phyloP scores from a whole-genome alignment of 768 basidiomycete genomes.

The Candolleomyces aberdarensis region DNA sequence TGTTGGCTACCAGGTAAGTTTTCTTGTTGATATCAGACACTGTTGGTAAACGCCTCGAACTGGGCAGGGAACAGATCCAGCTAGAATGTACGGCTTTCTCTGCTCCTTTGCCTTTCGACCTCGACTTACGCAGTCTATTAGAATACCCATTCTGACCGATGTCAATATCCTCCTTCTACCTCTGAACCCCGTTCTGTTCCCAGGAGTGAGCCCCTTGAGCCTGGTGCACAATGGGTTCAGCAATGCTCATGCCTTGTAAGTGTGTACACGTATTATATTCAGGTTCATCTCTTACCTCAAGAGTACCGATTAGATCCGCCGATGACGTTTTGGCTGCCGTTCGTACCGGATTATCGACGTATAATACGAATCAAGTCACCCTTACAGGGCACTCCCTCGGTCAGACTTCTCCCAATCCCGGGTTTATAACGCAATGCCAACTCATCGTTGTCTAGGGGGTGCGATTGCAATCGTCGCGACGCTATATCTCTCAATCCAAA shows the following conservation, averaged over 20 bases:
- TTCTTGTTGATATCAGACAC: not conserved
- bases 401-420: not conserved
- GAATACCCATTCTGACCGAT: slow-evolving; percentile 50
- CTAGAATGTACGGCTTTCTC: slow-evolving; percentile 14
- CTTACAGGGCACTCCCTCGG: slow-evolving; percentile 28
- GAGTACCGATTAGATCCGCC: slow-evolving; percentile 28
- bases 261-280: not conserved
- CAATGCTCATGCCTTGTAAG: slow-evolving; percentile 36
- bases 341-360: slow-evolving; percentile 6
- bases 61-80: slow-evolving; percentile 13
- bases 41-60: not conserved
- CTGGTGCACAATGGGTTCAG: slow-evolving; percentile 54
- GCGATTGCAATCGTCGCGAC: slow-evolving; percentile 51
- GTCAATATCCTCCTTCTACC: slow-evolving; percentile 32
- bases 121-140: slow-evolving; percentile 13
- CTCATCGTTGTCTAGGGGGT: slow-evolving; percentile 42
- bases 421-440: slow-evolving; percentile 23
- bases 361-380: slow-evolving; percentile 30
- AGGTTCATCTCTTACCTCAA: not conserved
- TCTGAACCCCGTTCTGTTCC: slow-evolving; percentile 49
- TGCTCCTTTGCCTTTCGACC: not conserved
- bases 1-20: slow-evolving; percentile 32
- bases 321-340: slow-evolving; percentile 26
- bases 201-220: slow-evolving; percentile 44
- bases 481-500: slow-evolving; percentile 42